Conservation (phyloP, 768 basidiomycete species). For the Suillus hirtellus region DNA sequence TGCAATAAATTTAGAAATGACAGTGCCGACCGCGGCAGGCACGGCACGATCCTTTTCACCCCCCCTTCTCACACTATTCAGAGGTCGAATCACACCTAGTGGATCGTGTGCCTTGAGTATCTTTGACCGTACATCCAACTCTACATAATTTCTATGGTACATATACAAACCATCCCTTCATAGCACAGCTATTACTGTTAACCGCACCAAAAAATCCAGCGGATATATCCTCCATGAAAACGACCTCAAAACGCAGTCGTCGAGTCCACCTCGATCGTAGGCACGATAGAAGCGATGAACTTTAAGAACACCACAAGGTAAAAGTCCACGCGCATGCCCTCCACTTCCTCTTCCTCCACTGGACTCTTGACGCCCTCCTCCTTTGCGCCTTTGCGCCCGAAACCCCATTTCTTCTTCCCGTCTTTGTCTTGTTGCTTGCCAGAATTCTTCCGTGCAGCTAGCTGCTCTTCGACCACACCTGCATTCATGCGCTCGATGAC, state of each 20-base stretch:
- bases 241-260: constrained; percentile 65
- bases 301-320: constrained; percentile 98
- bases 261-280: constrained; percentile 98
- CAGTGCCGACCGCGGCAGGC: not conserved
- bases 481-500: constrained; percentile 98
- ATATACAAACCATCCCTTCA: constrained; percentile 2
- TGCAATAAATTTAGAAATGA: too few species aligned
- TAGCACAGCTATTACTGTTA: constrained; percentile 3
- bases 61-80: not conserved
- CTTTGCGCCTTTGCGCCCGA: constrained; percentile 69
- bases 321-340: constrained; percentile 96
- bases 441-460: constrained; percentile 58
- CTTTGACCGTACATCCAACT: constrained; percentile 2
- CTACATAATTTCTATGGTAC: constrained; percentile 11
- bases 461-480: constrained; percentile 79
- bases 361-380: constrained; percentile 42
- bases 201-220: not conserved
- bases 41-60: not conserved
- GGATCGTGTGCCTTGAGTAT: not conserved
- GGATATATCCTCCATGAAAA: constrained; percentile 7
- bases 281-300: constrained; percentile 97
- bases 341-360: constrained; percentile 66
- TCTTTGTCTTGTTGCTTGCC: constrained; percentile 41
- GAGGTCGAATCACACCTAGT: not conserved
- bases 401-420: constrained; percentile 81